Evolutionary conservation across 306 rosid species (phyloP).

Genomic region (Morella rubra): DNA sequence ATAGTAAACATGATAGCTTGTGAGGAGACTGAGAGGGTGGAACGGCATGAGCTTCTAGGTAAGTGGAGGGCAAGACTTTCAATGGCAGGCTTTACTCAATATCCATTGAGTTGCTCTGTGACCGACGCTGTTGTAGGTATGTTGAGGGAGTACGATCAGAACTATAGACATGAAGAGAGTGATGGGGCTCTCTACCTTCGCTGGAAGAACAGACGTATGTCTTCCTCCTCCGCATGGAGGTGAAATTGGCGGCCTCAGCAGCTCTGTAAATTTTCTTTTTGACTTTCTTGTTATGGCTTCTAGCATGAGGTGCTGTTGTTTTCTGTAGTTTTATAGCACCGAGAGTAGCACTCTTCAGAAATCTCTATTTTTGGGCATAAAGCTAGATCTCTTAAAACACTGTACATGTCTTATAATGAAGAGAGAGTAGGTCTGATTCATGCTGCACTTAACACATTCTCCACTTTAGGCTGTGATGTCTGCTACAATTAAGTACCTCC

Average conservation of each 20-base stretch:
- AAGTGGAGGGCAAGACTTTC: constrained; percentile 80
- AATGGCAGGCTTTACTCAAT: constrained; percentile 73
- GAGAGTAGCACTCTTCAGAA: constrained; percentile 25
- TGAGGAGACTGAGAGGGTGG: constrained; percentile 81
- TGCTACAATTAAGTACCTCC: not conserved
- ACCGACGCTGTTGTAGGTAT: constrained; percentile 34
- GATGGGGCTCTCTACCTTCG: constrained; percentile 66
- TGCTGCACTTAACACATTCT: not conserved
- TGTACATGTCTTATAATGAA: constrained; percentile 41
- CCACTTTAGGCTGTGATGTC: not conserved
- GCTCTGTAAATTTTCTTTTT: constrained; percentile 27
- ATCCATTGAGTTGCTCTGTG: constrained; percentile 56
- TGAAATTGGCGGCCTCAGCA: constrained; percentile 27
- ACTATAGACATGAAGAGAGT: constrained; percentile 44
- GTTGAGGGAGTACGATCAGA: constrained; percentile 48
- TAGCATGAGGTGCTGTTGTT: constrained; percentile 20
- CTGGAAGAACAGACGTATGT: constrained; percentile 69
- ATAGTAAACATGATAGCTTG: constrained; percentile 96
- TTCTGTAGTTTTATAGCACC: constrained; percentile 33
- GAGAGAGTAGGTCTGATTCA: not conserved
- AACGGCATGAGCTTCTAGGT: constrained; percentile 76
- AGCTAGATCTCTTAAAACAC: constrained; percentile 26
- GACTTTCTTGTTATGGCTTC: not conserved
- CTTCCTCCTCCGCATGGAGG: constrained; percentile 80
- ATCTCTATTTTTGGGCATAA: constrained; percentile 13